phyloP scores from a whole-genome alignment of 352 stramenopile species.

The Thraustochytrium sp. region DNA sequence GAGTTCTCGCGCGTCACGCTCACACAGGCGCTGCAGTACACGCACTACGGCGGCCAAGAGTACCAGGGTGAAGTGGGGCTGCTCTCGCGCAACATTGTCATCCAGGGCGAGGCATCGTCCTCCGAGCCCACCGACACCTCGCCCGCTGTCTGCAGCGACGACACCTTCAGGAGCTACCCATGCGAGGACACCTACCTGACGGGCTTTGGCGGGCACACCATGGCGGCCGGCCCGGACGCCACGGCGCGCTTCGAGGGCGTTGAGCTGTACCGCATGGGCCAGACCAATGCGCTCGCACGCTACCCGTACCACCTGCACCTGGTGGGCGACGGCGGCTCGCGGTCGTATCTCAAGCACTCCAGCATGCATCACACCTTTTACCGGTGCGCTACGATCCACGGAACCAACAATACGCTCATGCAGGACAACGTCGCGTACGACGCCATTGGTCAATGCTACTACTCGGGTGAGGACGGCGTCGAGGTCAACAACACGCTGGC shows the following conservation, averaged over 20 bases:
- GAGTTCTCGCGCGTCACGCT: conserved; percentile 4
- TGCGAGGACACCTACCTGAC: conserved; percentile 45
- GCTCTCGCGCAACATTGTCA: conserved; percentile 50
- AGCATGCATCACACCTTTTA: conserved; percentile 51
- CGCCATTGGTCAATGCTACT: conserved; percentile 54
- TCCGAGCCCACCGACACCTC: conserved; percentile 45
- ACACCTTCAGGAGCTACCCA: background rate
- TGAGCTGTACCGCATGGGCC: conserved; percentile 53
- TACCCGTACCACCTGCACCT: conserved; percentile 57
- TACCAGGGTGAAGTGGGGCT: conserved; percentile 53
- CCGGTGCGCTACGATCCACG: conserved; percentile 53
- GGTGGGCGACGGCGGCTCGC: conserved; percentile 40
- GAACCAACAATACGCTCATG: conserved; percentile 50
- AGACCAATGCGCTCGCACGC: conserved; percentile 50
- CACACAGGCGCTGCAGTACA: conserved; percentile 45
- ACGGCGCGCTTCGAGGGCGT: conserved; percentile 50
- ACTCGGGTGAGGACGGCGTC: conserved; percentile 54
- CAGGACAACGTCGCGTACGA: conserved; percentile 57
- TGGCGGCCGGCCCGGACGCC: conserved; percentile 41
- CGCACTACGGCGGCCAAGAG: conserved; percentile 45
- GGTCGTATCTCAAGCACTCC: conserved; percentile 50
- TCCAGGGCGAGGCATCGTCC: conserved; percentile 44
- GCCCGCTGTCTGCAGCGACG: background rate
- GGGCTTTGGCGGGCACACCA: conserved; percentile 56
- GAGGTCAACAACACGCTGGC: conserved; percentile 54